Evolutionary conservation across 1,139 yeast species (phyloP).

Genomic region (Martiniozyma asiatica): DNA sequence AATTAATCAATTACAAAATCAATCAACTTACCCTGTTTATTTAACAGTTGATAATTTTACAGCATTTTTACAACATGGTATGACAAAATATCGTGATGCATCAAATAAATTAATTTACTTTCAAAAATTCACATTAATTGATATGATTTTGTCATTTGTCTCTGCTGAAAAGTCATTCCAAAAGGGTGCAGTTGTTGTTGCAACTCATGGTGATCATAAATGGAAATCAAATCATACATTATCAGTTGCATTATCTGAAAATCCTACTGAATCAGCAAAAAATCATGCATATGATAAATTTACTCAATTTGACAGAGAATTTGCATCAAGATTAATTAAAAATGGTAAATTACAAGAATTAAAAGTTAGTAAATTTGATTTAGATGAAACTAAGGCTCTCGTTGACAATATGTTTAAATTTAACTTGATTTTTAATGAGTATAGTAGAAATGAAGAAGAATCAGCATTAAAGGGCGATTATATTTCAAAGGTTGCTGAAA

Average conservation of each 20-base stretch:
- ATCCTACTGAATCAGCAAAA: slow-evolving; percentile 21
- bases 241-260: slow-evolving; percentile 45
- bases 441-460: slow-evolving; percentile 20
- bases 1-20: slow-evolving; percentile 38
- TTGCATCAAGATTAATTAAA: slow-evolving; percentile 32
- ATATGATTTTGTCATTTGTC: slow-evolving; percentile 41
- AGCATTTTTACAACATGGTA: slow-evolving; percentile 42
- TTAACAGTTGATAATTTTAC: slow-evolving; percentile 71
- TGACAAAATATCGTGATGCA: slow-evolving; percentile 50
- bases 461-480: slow-evolving; percentile 9
- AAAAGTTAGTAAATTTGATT: slow-evolving; percentile 39
- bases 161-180: slow-evolving; percentile 41
- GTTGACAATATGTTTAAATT: slow-evolving; percentile 42
- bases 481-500: slow-evolving; percentile 27
- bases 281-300: slow-evolving; percentile 47
- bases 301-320: slow-evolving; percentile 39
- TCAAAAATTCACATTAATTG: slow-evolving; percentile 56
- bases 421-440: slow-evolving; percentile 41
- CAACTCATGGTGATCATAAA: slow-evolving; percentile 43
- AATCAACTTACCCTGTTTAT: slow-evolving; percentile 43
- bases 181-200: slow-evolving; percentile 55
- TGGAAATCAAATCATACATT: slow-evolving; percentile 36
- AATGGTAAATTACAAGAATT: slow-evolving; percentile 29
- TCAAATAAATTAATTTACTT: slow-evolving; percentile 49
- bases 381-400: slow-evolving; percentile 42